A percentile compares a stretch with the other conserved stretches of the same genome.
Evolutionary conservation across 2,329 filamentous ascomycete genomes (phyloP).

Genomic region (Sarocladiaceae sp.): DNA sequence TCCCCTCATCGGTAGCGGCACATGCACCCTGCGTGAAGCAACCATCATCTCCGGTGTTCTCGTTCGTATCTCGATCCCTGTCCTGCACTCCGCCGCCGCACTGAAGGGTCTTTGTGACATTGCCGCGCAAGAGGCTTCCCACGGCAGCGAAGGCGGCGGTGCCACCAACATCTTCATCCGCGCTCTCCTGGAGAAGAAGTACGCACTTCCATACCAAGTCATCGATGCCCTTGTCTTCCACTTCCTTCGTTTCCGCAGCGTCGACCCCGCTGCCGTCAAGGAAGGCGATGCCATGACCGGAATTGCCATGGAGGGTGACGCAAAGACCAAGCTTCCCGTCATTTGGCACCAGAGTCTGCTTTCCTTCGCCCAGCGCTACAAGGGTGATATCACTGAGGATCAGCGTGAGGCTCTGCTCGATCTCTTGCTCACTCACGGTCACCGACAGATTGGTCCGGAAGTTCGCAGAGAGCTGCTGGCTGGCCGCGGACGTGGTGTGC

Average conservation of each 20-base stretch:
- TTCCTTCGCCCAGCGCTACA: slow-evolving; percentile 89
- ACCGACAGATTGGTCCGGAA: slow-evolving; percentile 85
- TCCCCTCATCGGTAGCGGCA: slow-evolving; percentile 77
- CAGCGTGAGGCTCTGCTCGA: slow-evolving; percentile 89
- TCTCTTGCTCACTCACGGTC: slow-evolving; percentile 76
- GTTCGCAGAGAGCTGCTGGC: slow-evolving; percentile 84
- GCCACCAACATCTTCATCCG: slow-evolving; percentile 95
- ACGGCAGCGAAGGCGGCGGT: slow-evolving; percentile 79
- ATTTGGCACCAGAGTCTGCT: slow-evolving; percentile 95
- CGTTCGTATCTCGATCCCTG: slow-evolving; percentile 78
- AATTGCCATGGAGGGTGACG: slow-evolving; percentile 40
- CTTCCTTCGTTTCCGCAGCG: slow-evolving; percentile 81
- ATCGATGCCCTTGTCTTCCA: slow-evolving; percentile 95
- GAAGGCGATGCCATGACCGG: slow-evolving; percentile 49
- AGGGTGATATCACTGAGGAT: slow-evolving; percentile 94
- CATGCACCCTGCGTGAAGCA: slow-evolving; percentile 89
- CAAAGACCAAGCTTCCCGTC: slow-evolving; percentile 69
- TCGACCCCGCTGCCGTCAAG: slow-evolving; percentile 55
- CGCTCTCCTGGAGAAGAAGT: slow-evolving; percentile 91
- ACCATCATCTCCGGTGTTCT: slow-evolving; percentile 87
- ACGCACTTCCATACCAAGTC: slow-evolving; percentile 90
- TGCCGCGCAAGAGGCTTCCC: slow-evolving; percentile 81
- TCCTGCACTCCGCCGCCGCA: slow-evolving; percentile 87
- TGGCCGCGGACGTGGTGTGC: slow-evolving; percentile 77
- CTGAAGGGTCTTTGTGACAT: slow-evolving; percentile 92